A percentile compares a stretch with the other conserved stretches of the same genome.
These are phyloP conservation scores for Phytophthora fragariae DNA, from an alignment of 352 stramenopile species.

Conservation along the genomic window DNA sequence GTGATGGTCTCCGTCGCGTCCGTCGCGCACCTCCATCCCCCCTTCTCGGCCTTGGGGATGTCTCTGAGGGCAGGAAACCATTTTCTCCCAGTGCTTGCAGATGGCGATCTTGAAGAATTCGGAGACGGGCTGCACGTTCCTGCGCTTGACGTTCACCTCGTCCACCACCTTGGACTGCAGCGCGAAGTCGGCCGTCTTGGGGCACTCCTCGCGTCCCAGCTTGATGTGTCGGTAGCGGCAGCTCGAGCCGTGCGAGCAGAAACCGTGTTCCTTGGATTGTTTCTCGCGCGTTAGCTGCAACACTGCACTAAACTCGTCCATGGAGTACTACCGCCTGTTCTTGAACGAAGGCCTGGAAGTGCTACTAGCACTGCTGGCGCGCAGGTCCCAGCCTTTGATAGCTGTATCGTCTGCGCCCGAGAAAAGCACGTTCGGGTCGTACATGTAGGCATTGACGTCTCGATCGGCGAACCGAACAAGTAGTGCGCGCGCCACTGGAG, in stretches of 20 bases:
- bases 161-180: conserved; percentile 91
- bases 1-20: conserved; percentile 15
- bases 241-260: conserved; percentile 97
- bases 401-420: too few species aligned
- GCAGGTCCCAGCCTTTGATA: too few species aligned
- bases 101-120: conserved; percentile 98
- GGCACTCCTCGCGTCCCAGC: conserved; percentile 92
- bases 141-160: conserved; percentile 90
- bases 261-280: conserved; percentile 81
- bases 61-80: conserved; percentile 96
- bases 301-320: too few species aligned
- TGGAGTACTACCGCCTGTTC: too few species aligned
- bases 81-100: conserved; percentile 97
- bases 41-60: conserved; percentile 81
- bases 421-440: too few species aligned
- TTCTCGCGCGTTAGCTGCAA: too few species aligned
- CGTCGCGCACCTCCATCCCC: conserved; percentile 24
- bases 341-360: too few species aligned
- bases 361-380: too few species aligned
- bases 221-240: conserved; percentile 97
- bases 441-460: too few species aligned
- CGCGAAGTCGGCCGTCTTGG: conserved; percentile 94
- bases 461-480: too few species aligned
- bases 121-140: conserved; percentile 91
- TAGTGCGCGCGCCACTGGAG: too few species aligned